phyloP scores from a whole-genome alignment of 495 filamentous ascomycete species.

The Peziza echinospora region DNA sequence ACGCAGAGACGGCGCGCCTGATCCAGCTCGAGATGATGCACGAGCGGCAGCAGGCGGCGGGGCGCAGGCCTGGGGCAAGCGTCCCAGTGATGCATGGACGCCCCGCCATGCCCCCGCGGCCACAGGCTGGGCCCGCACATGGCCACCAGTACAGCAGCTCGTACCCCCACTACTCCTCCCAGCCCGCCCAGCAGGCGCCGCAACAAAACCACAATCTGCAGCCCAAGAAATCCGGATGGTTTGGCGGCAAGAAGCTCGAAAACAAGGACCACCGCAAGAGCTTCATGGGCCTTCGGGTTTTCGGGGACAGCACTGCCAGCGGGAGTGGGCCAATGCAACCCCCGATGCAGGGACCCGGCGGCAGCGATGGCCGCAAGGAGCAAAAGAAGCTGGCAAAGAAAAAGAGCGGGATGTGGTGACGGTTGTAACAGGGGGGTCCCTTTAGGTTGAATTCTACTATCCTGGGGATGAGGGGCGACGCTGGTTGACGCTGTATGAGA shows the following conservation, averaged over 20 bases:
- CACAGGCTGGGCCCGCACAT: too few relatives aligned
- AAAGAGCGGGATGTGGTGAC: constrained; percentile 13
- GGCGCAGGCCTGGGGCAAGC: too few relatives aligned
- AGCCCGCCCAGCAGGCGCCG: background rate
- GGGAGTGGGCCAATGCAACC: background rate
- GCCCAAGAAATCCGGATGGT: background rate
- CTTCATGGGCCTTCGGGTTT: constrained; percentile 16
- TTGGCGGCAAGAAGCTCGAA: background rate
- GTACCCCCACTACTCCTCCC: background rate
- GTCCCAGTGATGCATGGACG: too few relatives aligned
- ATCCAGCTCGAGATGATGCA: too few relatives aligned
- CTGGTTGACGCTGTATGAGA: too few relatives aligned
- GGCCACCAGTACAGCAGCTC: too few relatives aligned
- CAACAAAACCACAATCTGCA: background rate
- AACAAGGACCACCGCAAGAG: constrained; percentile 14
- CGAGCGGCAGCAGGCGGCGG: too few relatives aligned
- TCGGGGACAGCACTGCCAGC: constrained; percentile 5
- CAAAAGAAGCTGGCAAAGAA: constrained; percentile 13
- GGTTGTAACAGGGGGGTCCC: too few relatives aligned
- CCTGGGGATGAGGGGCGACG: too few relatives aligned
- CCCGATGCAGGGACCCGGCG: background rate
- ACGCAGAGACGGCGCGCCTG: background rate
- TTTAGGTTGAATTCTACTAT: too few relatives aligned
- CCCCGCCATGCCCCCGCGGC: too few relatives aligned
- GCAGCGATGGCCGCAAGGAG: constrained; percentile 3